Evolutionary conservation across 805 yeast species (phyloP).

Genomic region (Saccharomycopsis sp.): DNA sequence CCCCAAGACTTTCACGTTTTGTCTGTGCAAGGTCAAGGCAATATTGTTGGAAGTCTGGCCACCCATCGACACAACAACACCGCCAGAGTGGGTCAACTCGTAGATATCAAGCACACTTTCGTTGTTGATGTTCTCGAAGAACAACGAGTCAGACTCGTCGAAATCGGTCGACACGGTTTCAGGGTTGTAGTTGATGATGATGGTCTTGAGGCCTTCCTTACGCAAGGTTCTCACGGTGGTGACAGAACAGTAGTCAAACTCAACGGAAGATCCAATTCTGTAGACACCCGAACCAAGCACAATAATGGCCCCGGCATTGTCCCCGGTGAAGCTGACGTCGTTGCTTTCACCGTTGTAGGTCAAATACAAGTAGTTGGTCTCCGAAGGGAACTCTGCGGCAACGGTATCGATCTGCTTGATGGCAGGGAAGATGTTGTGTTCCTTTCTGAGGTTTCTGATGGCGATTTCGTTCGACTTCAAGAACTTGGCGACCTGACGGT

Average conservation of each 20-base stretch:
- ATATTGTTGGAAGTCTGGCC: constrained; percentile 98
- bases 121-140: constrained; percentile 89
- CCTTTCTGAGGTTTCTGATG: constrained; percentile 81
- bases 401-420: constrained; percentile 97
- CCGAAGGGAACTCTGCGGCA: constrained; percentile 98
- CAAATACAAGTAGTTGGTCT: constrained; percentile 87
- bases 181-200: constrained; percentile 97
- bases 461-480: constrained; percentile 87
- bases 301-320: constrained; percentile 77
- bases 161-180: constrained; percentile 98
- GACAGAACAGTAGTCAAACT: constrained; percentile 99
- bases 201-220: constrained; percentile 77
- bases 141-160: constrained; percentile 95
- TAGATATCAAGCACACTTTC: constrained; percentile 94
- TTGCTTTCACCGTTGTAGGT: constrained; percentile 89
- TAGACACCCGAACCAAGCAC: constrained; percentile 98
- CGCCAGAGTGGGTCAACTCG: constrained; percentile 81
- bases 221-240: constrained; percentile 92
- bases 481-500: constrained; percentile 89
- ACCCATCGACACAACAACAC: constrained; percentile 97
- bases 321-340: constrained; percentile 59
- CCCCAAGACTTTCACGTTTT: constrained; percentile 91
- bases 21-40: constrained; percentile 87
- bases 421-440: constrained; percentile 79
- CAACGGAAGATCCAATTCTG: constrained; percentile 98